These are phyloP conservation scores for Pyricularia sp. DNA, from an alignment of 2,329 filamentous ascomycete genomes.

Conservation along the genomic window DNA sequence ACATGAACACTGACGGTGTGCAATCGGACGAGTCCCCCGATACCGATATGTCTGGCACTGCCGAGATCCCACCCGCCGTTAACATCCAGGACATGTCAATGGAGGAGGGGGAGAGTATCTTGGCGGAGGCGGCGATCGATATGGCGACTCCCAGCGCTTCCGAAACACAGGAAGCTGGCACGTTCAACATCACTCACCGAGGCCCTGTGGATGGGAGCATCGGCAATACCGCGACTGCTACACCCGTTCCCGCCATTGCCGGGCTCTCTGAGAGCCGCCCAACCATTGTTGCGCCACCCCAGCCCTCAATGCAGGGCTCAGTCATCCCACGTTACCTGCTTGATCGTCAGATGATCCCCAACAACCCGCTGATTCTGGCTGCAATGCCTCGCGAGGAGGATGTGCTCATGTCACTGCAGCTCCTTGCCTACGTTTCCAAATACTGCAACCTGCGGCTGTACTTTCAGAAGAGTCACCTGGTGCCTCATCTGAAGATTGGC, in stretches of 20 bases:
- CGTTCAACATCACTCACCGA: conserved; percentile 88
- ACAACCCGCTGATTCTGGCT: conserved; percentile 60
- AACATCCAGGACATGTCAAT: conserved; percentile 73
- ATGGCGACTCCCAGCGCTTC: conserved; percentile 68
- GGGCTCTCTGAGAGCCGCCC: conserved; percentile 64
- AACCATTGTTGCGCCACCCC: conserved; percentile 55
- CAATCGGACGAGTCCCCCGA: conserved; percentile 66
- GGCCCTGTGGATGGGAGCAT: conserved; percentile 69
- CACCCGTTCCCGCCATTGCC: conserved; percentile 46
- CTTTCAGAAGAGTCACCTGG: conserved; percentile 88
- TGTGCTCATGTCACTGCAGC: conserved; percentile 92
- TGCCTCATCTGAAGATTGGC: conserved; percentile 82
- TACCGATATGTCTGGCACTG: conserved; percentile 65
- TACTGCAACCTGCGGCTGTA: conserved; percentile 94
- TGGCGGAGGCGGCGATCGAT: conserved; percentile 62
- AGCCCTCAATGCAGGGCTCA: conserved; percentile 57
- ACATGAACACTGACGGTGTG: conserved; percentile 71
- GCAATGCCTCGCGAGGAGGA: conserved; percentile 96
- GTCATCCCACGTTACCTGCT: conserved; percentile 69
- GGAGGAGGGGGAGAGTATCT: conserved; percentile 67
- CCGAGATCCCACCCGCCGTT: conserved; percentile 69
- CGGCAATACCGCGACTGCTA: conserved; percentile 56
- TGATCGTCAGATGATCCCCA: conserved; percentile 54
- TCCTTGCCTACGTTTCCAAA: conserved; percentile 94
- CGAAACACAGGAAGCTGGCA: conserved; percentile 74